Percentiles rank a stretch among this genome's conserved stretches.
These are phyloP conservation scores for Polygonum aviculare DNA, from an alignment of 148 eudicot genomes.

Conservation along the genomic window DNA sequence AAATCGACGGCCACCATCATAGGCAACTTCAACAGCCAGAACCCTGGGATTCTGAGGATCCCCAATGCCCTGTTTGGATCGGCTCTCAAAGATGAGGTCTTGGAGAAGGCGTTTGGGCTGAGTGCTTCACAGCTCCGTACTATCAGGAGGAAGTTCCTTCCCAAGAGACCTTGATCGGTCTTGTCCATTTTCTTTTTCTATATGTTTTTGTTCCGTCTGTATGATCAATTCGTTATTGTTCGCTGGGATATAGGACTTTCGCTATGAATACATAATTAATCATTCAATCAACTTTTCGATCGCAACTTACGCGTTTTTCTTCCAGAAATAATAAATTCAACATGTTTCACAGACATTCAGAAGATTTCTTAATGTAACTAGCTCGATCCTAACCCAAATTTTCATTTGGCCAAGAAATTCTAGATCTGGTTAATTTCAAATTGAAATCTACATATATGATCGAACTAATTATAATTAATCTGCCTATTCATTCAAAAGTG, in stretches of 20 bases:
- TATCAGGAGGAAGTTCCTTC: conserved; percentile 12
- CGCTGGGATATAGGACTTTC: background rate
- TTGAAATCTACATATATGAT: background rate
- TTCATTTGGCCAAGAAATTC: background rate
- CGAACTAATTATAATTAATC: background rate
- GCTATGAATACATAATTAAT: background rate
- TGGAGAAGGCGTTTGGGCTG: conserved; percentile 82
- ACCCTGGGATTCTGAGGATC: conserved; percentile 63
- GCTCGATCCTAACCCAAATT: background rate
- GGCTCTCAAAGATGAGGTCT: conserved; percentile 40
- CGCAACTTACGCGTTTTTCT: background rate
- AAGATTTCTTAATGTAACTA: background rate
- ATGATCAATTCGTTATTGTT: background rate
- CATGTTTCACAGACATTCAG: no score
- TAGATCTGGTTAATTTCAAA: background rate
- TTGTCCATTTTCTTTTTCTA: background rate
- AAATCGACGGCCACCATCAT: conserved; percentile 47
- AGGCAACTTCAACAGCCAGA: conserved; percentile 78
- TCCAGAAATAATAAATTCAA: background rate
- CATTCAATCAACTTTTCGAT: background rate
- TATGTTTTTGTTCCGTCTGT: background rate
- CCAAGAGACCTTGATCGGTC: background rate
- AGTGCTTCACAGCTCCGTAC: conserved; percentile 33
- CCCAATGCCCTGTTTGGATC: conserved; percentile 62
- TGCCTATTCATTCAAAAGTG: background rate